Evolutionary conservation across 208 protist species (phyloP), one percentile per base, ranked within the genome.

Genomic region (Lotmaria passim): DNA sequence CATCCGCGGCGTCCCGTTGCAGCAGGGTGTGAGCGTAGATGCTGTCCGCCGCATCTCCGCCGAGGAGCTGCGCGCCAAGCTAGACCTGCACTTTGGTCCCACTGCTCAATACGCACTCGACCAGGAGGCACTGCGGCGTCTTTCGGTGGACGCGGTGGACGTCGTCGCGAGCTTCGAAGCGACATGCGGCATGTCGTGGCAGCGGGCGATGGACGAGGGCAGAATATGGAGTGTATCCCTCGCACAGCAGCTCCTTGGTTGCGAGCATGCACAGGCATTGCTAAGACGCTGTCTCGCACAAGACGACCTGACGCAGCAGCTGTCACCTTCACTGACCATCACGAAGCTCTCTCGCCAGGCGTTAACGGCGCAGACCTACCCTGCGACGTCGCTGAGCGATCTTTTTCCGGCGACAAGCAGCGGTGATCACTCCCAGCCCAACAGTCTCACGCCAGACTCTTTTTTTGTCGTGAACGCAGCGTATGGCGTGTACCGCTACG

Each of bases 81-180:
- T 97, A 53, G 86, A 97, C 51, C 67, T 87, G 55, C 90, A 96
- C 60, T 94, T 94, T 75, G 70, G 73, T 46, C 74, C 74, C 39
- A 78, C 93, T 44, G 72, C 87, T 6, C 69, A 70, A 46, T 90
- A 95, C 69, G 86, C 88, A 31, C 64, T 85, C 17, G 56, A 90
- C 39, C 71, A 77, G 30, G 71, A 66, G 26, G 64, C 63, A 38
- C 63, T 77, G 38, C 55, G 39, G 7, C 33, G 61, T 48, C 28
- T 60, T 24, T 26, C 71, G 52, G 41, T 43, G 28, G 53, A 75
- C 15, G 38, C 83, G 59, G 36, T 48, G 79, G 36, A 62, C 38
- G 30, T 46, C 38, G 62, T 39, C 15, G 31, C 64, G 24, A 39
- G 69, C 11, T 96, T 96, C 69, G 30, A 80, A 26, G 72, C 52